These are phyloP conservation scores for Tolypocladium nubicola DNA, from an alignment of 2,329 filamentous ascomycete genomes.

Conservation along the genomic window DNA sequence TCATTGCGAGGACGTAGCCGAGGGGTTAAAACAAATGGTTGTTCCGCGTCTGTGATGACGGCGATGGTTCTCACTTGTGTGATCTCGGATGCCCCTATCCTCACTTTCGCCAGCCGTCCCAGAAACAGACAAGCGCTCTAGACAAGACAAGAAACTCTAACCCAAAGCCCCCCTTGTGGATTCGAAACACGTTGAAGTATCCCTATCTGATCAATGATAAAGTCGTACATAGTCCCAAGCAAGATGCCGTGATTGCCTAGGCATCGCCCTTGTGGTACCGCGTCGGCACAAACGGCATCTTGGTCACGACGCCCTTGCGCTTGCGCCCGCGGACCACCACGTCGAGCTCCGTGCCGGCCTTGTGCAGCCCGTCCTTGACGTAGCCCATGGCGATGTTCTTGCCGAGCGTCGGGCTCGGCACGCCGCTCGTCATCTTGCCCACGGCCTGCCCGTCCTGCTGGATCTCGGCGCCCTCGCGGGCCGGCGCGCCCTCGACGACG, in stretches of 20 bases:
- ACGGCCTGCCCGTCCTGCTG: slow-evolving; percentile 56
- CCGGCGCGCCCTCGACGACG: slow-evolving; percentile 74
- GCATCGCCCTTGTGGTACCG: slow-evolving; percentile 50
- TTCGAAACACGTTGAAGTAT: slow-evolving; percentile 10
- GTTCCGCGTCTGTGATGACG: no score
- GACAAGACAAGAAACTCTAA: neutral
- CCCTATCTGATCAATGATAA: slow-evolving; percentile 9
- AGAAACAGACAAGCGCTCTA: neutral
- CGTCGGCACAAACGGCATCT: slow-evolving; percentile 80
- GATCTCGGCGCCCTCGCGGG: slow-evolving; percentile 79
- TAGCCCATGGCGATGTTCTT: slow-evolving; percentile 97
- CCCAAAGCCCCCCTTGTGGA: neutral
- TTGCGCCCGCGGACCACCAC: slow-evolving; percentile 69
- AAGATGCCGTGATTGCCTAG: neutral
- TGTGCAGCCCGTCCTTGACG: slow-evolving; percentile 70
- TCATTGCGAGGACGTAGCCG: no score
- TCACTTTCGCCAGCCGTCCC: neutral
- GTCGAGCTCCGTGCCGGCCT: slow-evolving; percentile 70
- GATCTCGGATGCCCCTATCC: neutral
- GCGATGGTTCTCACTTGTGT: neutral
- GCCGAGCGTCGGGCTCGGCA: slow-evolving; percentile 74
- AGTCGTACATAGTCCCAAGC: neutral
- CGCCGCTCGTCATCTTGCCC: slow-evolving; percentile 78
- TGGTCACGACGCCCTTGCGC: slow-evolving; percentile 64
- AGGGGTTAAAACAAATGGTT: no score